Conservation (phyloP, 2,329 filamentous ascomycete species). For the Cyphellophora attinorum region DNA sequence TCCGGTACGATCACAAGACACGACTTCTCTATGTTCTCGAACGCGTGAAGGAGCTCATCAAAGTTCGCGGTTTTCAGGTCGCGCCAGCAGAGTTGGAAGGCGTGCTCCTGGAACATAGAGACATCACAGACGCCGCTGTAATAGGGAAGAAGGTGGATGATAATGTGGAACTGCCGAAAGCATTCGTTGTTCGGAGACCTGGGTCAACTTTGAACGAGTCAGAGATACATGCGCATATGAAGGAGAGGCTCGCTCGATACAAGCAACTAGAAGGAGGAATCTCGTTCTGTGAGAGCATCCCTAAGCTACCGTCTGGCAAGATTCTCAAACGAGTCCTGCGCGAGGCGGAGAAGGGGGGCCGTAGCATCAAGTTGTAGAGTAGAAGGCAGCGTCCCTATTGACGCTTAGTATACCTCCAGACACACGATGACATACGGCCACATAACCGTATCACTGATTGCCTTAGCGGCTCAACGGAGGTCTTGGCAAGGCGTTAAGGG, state of each 20-base stretch:
- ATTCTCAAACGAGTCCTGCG: slow-evolving; percentile 26
- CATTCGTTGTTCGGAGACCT: slow-evolving; percentile 32
- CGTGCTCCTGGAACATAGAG: slow-evolving; percentile 33
- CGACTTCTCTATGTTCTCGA: slow-evolving; percentile 62
- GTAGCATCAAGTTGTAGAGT: slow-evolving; percentile 1
- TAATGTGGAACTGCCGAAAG: slow-evolving; percentile 22
- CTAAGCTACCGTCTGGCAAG: slow-evolving; percentile 40
- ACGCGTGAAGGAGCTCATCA: slow-evolving; percentile 31
- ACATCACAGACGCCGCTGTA: slow-evolving; percentile 36
- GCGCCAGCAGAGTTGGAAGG: slow-evolving; percentile 39
- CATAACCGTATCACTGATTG: too few species aligned
- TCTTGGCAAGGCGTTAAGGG: too few species aligned
- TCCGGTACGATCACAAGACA: slow-evolving; percentile 56
- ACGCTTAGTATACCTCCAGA: too few species aligned
- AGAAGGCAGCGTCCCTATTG: too few species aligned
- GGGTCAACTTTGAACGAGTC: slow-evolving; percentile 23
- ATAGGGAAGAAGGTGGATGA: slow-evolving; percentile 30
- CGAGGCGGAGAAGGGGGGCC: slow-evolving; percentile 14
- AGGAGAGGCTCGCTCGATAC: slow-evolving; percentile 32
- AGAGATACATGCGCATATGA: slow-evolving; percentile 23
- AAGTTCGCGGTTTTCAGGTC: slow-evolving; percentile 32
- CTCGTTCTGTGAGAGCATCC: slow-evolving; percentile 38
- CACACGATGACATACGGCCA: too few species aligned
- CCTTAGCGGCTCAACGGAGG: too few species aligned
- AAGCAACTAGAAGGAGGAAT: slow-evolving; percentile 38